Evolutionary conservation across 1,284 basidiomycete species (phyloP), one percentile per base, ranked within the genome.

Genomic region (Grifola frondosa): DNA sequence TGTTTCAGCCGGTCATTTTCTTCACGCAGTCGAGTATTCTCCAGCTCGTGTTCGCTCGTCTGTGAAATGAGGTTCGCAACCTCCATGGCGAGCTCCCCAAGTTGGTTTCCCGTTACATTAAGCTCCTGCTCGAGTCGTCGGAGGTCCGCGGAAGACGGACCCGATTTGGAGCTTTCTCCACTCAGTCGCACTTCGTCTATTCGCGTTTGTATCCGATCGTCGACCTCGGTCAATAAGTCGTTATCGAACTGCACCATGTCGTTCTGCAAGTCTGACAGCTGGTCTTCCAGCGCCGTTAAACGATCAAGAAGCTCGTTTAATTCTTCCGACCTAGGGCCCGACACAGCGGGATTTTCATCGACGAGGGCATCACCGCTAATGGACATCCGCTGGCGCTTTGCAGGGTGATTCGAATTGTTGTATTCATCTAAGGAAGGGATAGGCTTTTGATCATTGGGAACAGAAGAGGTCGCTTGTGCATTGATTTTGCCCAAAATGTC

Each of bases 241-340:
- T 46, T 44, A 31, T 73, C 65, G 35, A 69, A 68, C 35, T 69
- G 67, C 3, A 51, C 50, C 30, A 77, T 50, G 39, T 73, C 67
- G 48, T 79, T 76, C 48, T 74, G 61, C 23, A 81, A 53, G 4
- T 69, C 64, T 10, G 45, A 21, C 17, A 76, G 50, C 2, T 60
- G 62, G n/a, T 50, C 56, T 16, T 74, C 69, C 9, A 82, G 57
- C 2, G 50, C 49, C 11, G 44, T 30, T 23, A 80, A 48, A n/a
- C 62, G 62, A 11, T 72, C 69, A n/a, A 53, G 58, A 11, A 81
- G 52, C 4, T 49, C 47, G 26, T 68, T 68, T 17, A 73, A 30
- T 12, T 71, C 69, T 31, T 13, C 50, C 17, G 49, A n/a, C 7
- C 21, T 47, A 5, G 45, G 36, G 3, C 13, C 25, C 15, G 19